These are phyloP conservation scores for Dendrobium catenatum DNA, from an alignment of 106 monocot genomes.

Conservation along the genomic window DNA sequence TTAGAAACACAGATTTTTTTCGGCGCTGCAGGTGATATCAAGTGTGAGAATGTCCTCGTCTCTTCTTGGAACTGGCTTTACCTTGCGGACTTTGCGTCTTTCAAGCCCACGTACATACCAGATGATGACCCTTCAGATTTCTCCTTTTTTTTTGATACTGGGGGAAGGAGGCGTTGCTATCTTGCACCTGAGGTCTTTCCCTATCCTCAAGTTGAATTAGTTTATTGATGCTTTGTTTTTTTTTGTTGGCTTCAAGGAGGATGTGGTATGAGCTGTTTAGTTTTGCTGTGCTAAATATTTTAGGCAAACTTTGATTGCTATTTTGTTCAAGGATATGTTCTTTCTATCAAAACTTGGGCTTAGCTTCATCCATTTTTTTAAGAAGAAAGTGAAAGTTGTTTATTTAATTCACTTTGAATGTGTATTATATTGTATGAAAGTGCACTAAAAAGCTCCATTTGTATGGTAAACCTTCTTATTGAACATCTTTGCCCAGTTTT, in stretches of 20 bases:
- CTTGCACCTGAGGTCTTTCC: conserved; percentile 79
- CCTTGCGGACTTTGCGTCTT: conserved; percentile 93
- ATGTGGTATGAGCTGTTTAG: background rate
- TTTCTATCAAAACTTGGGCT: background rate
- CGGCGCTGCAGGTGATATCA: conserved; percentile 77
- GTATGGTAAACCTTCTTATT: background rate
- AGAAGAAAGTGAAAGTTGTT: background rate
- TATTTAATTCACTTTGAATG: conserved; percentile 1
- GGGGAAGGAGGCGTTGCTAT: conserved; percentile 90
- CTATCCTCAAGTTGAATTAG: background rate
- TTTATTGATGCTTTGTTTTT: background rate
- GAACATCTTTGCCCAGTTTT: background rate
- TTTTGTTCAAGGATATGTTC: background rate
- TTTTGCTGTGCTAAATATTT: background rate
- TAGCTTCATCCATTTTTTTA: background rate
- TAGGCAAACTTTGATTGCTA: background rate
- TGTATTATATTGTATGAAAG: background rate
- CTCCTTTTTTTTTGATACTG: conserved; percentile 98
- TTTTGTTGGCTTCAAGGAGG: background rate
- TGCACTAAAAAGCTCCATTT: background rate
- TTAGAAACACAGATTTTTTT: conserved; percentile 16
- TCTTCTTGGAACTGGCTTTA: conserved; percentile 99
- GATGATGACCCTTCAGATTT: conserved; percentile 96
- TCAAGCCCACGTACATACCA: conserved; percentile 99
- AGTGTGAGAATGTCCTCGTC: conserved; percentile 97